Base-by-base conservation (phyloP, 2,329 filamentous ascomycete species). In the Botrytis fragariae region DNA sequence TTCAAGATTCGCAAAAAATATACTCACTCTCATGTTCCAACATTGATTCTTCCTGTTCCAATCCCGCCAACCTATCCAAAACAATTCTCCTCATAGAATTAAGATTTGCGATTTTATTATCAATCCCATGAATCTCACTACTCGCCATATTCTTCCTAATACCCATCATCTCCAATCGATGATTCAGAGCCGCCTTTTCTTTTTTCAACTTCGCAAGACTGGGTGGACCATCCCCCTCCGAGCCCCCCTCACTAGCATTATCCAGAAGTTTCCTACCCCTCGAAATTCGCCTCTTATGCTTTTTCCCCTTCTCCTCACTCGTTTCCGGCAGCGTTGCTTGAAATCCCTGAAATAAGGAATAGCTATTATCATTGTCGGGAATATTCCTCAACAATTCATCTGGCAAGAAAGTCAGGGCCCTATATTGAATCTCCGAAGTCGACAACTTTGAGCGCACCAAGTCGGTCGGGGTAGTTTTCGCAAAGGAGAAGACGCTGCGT, bases 101-200 rank as follows among this genome's bases (percentile, higher is more conserved):
- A 72, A 99, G 85, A 82, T 98, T 98, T 74, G 93, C 90, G 76
- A 99, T 95, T 83, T 98, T 99, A 84, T 92, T 95, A 83, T 99
- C 96, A 75, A 99, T 97, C 80, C 99, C 96, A 74, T 91, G 90
- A 74, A 99, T 98, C 83, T 99, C 96, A 76, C 93, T 93, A 79
- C 94, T 96, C 78, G 95, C 95, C 95, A 99, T 98, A 80, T 96
- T 97, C 83, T 99, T 99, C 74, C 96, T 89, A 75, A 98, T 90
- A 5, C 92, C 89, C 84, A 98, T 90, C 89, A 98, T 93, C 80
- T 98, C 94, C 77, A 99, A 86, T 77, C 93, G 89, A 82, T 97
- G 94, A 84, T 92, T 91, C 84, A 98, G 87, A 71, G 88, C 86
- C 61, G 92, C 88, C 82, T 93, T 93, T 77, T 97, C 94, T 81